Conservation (phyloP, 2,329 filamentous ascomycete species). For the Thielaviopsis populi region DNA sequence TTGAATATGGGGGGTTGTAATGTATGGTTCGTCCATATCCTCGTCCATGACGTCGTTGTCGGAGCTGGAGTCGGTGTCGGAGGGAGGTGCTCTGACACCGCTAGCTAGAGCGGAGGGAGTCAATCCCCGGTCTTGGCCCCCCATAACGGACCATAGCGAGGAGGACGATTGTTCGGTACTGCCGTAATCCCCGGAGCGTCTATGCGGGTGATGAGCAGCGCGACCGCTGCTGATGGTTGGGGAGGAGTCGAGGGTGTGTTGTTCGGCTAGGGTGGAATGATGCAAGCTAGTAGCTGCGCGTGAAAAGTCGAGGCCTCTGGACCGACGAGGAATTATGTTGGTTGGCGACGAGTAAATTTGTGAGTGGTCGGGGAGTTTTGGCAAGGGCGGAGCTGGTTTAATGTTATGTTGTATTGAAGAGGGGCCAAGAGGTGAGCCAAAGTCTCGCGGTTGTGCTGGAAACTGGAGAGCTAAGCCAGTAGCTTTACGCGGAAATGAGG, state of each 20-base stretch:
- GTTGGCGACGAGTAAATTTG: constrained; percentile 77
- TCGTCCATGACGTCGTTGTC: constrained; percentile 58
- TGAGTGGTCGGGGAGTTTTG: constrained; percentile 56
- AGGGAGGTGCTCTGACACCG: constrained; percentile 49
- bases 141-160: constrained; percentile 56
- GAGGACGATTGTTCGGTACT: constrained; percentile 50
- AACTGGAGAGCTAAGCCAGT: constrained; percentile 5
- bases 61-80: constrained; percentile 61
- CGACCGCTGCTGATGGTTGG: constrained; percentile 56
- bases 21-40: constrained; percentile 63
- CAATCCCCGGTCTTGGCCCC: constrained; percentile 51
- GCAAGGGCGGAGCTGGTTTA: constrained; percentile 34
- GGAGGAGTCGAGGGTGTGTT: constrained; percentile 77
- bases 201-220: constrained; percentile 41
- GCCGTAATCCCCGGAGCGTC: constrained; percentile 34
- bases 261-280: constrained; percentile 83
- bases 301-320: constrained; percentile 82
- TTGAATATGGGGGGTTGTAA: constrained; percentile 57
- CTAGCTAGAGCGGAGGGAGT: constrained; percentile 69
- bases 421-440: constrained; percentile 8
- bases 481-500: constrained; percentile 43
- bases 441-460: constrained; percentile 3
- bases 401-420: not conserved
- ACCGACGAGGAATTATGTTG: constrained; percentile 76
- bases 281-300: constrained; percentile 86